A percentile compares a stretch with the other conserved stretches of the same genome.
Conservation (phyloP, 2,329 filamentous ascomycete genomes). For the Ambrosiella xylebori region DNA sequence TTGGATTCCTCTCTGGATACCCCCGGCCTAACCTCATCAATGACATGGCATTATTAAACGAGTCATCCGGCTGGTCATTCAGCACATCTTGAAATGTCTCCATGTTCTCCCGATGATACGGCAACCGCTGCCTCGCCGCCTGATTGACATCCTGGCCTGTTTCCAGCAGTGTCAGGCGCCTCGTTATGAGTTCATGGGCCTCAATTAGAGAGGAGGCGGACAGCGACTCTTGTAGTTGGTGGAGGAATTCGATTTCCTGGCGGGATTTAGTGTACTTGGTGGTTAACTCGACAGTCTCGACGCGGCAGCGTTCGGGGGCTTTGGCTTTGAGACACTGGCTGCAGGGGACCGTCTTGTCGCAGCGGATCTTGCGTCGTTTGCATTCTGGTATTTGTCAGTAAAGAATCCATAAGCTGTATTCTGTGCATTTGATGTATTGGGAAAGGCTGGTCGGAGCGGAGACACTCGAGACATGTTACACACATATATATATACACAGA, state of each 20-base stretch:
- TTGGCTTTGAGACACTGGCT: constrained; percentile 12
- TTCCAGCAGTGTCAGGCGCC: constrained; percentile 8
- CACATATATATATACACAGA: neutral
- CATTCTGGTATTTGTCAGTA: constrained; percentile 6
- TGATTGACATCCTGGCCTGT: constrained; percentile 6
- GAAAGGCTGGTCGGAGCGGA: too few species aligned
- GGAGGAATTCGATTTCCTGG: constrained; percentile 12
- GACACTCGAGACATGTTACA: neutral
- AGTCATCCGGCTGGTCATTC: constrained; percentile 5
- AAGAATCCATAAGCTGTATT: too few species aligned
- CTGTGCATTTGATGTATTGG: too few species aligned
- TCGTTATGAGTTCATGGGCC: constrained; percentile 6
- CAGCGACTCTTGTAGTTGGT: constrained; percentile 6
- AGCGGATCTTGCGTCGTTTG: constrained; percentile 12
- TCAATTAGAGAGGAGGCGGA: constrained; percentile 3
- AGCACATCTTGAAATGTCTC: constrained; percentile 9
- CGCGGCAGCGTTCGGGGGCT: constrained; percentile 7
- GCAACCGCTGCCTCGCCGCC: neutral
- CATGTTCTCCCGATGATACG: neutral
- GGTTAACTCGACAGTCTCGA: constrained; percentile 12
- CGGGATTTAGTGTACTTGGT: constrained; percentile 13
- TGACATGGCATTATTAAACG: constrained; percentile 6
- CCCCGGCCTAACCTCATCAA: constrained; percentile 11
- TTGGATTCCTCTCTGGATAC: constrained; percentile 4
- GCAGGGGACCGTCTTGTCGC: constrained; percentile 12